Percentiles rank a stretch among this genome's conserved stretches.
phyloP scores from a whole-genome alignment of 805 yeast species.

The Pichia exigua region DNA sequence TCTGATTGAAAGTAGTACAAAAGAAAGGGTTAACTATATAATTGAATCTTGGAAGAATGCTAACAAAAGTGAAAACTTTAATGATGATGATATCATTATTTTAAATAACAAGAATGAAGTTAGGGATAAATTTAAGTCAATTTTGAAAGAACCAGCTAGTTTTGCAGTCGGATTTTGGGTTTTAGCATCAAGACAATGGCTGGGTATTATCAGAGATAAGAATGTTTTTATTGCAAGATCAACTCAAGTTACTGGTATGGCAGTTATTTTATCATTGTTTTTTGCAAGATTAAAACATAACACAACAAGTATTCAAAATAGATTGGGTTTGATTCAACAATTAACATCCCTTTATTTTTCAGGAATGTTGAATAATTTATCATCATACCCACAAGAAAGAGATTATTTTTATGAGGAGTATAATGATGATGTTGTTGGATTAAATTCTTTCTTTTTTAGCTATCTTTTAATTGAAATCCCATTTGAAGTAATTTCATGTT shows the following conservation, averaged over 20 bases:
- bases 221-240: constrained; percentile 60
- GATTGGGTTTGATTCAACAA: constrained; percentile 73
- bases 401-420: constrained; percentile 73
- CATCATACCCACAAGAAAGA: constrained; percentile 68
- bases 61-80: background rate
- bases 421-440: constrained; percentile 62
- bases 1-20: constrained; percentile 33
- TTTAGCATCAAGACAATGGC: constrained; percentile 30
- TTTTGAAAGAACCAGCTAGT: constrained; percentile 25
- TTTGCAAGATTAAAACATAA: constrained; percentile 51
- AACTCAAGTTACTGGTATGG: constrained; percentile 56
- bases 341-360: constrained; percentile 63
- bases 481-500: constrained; percentile 51
- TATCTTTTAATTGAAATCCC: constrained; percentile 62
- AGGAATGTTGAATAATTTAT: constrained; percentile 72
- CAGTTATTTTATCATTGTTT: constrained; percentile 57
- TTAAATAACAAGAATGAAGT: constrained; percentile 15
- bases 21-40: constrained; percentile 33
- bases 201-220: constrained; percentile 40
- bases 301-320: constrained; percentile 48
- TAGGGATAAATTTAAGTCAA: constrained; percentile 20
- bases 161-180: constrained; percentile 30
- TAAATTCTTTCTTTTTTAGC: constrained; percentile 51
- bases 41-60: constrained; percentile 31
- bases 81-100: background rate